Base-by-base conservation (phyloP, 352 stramenopile genomes). In the Globisporangium echinulatum region DNA sequence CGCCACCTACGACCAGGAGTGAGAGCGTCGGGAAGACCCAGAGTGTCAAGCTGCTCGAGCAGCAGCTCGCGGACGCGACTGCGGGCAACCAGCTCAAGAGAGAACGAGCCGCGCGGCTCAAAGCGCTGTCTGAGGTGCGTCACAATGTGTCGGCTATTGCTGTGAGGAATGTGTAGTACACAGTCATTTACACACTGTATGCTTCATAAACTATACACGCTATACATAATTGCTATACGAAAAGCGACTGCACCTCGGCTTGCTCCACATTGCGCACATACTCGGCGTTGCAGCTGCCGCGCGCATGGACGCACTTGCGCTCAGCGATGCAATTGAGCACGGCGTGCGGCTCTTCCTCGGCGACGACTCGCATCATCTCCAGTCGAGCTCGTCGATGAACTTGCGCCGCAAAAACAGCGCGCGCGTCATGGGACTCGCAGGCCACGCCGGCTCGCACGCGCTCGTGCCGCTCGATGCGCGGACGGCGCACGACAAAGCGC, bases 211-310 rank as follows among this genome's bases (percentile, higher is more conserved):
- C 25, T 25, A 25, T 25, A 25, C 25, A 25, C 25, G 2, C 25
- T 25, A 25, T 25, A 25, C 25, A 25, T 25, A 2, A 3, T 25
- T 25, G 25, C 25, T 25, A 25, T 25, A 25, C 25, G 25, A 25
- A 25, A 25, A 85, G 64, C 89, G 85, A 53, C 64, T 94, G 25
- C 77, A 92, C 42, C 66, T 92, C 7, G 85, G 85, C 9, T 68
- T 94, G 40, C 63, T 88, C 14, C 85, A 94, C 59, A 74, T 94
- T n/a, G 80, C 79, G 8, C 80, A 90, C 17, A 75, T 94, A 15
- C 58, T 92, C 19, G 81, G 79, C n/a, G 74, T 89, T 15, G 56
- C 63, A 3, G 61, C 63, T 7, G 63, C 72, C 19, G 63, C 69
- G 49, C 69, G 79, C 39, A 72, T 86, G 54, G 80, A 82, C 42